Conservation (phyloP, 257 asterid genomes). For the Cynanchum wilfordii region DNA sequence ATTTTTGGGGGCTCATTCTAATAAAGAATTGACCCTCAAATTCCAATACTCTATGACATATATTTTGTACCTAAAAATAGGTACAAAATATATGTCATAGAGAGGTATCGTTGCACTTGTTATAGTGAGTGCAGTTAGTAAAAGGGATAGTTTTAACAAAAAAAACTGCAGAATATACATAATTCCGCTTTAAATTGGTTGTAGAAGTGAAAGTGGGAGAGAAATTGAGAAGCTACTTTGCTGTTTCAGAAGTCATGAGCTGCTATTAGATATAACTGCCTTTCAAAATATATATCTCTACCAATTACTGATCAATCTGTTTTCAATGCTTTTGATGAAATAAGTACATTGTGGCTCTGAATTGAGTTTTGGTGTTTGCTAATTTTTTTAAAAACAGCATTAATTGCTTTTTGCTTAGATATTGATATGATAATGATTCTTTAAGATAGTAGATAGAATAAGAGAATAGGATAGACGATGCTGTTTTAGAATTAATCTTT, state of each 20-base stretch:
- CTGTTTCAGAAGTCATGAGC: background rate
- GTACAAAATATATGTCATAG: too few species aligned
- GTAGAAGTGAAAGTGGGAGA: background rate
- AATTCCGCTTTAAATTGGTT: background rate
- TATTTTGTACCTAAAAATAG: too few species aligned
- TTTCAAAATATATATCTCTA: background rate
- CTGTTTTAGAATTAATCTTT: background rate
- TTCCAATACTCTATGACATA: background rate
- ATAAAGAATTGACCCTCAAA: slow-evolving; percentile 1
- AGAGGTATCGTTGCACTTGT: background rate
- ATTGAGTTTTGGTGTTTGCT: background rate
- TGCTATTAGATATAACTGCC: background rate
- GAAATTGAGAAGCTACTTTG: background rate
- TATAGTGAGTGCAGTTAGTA: background rate
- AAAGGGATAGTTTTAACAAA: background rate
- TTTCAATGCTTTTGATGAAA: background rate
- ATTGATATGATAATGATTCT: background rate
- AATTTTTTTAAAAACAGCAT: background rate
- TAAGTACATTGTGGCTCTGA: background rate
- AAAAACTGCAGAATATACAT: background rate
- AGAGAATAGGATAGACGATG: background rate
- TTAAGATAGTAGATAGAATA: background rate
- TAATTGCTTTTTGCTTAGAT: background rate
- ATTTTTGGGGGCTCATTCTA: slow-evolving; percentile 5
- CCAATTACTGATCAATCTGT: background rate